These are phyloP conservation scores for Verticillium alfalfae DNA, from an alignment of 2,329 filamentous ascomycete species.

Conservation along the genomic window DNA sequence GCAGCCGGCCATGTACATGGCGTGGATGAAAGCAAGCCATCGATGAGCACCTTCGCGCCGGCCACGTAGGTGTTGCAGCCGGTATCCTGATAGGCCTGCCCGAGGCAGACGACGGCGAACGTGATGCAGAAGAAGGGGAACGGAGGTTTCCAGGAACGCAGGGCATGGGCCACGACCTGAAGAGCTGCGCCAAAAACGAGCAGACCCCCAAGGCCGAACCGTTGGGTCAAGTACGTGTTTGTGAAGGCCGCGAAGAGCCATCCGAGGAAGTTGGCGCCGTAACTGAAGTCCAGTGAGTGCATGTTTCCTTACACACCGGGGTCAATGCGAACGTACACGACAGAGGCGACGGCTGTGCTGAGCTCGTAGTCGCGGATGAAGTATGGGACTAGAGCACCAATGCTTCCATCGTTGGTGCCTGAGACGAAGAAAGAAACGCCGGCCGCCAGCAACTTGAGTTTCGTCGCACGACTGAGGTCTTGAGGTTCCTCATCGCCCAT, in stretches of 20 bases:
- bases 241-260: constrained; percentile 54
- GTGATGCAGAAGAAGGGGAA: constrained; percentile 52
- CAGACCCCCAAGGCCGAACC: constrained; percentile 50
- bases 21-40: constrained; percentile 60
- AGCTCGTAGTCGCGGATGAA: constrained; percentile 52
- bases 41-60: constrained; percentile 44
- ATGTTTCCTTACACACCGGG: constrained; percentile 6
- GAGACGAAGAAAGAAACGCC: constrained; percentile 62
- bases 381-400: constrained; percentile 59
- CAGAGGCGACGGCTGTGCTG: constrained; percentile 42
- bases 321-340: constrained; percentile 28
- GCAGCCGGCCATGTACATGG: constrained; percentile 53
- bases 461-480: constrained; percentile 13
- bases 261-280: constrained; percentile 51
- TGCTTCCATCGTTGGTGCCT: constrained; percentile 58
- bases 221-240: constrained; percentile 46
- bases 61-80: constrained; percentile 59
- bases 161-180: constrained; percentile 46
- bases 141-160: constrained; percentile 51
- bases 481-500: neutral
- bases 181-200: constrained; percentile 49
- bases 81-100: constrained; percentile 59
- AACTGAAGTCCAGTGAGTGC: constrained; percentile 24
- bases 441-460: constrained; percentile 46
- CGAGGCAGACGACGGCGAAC: constrained; percentile 52